These are phyloP conservation scores for Melaleuca alternifolia DNA, from an alignment of 345 rosid genomes.

Conservation along the genomic window DNA sequence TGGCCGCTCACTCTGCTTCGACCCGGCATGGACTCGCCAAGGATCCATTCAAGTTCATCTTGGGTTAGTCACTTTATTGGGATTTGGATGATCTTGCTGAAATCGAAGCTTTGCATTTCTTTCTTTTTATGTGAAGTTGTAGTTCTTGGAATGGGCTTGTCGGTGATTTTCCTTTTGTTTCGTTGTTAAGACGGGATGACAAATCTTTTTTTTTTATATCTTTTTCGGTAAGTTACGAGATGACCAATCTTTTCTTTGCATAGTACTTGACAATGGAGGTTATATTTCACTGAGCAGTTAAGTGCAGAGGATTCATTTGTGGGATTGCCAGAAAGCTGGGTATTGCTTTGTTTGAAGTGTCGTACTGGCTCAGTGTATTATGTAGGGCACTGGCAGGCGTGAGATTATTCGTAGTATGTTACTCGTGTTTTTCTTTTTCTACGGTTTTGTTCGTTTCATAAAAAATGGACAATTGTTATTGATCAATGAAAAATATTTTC, in stretches of 20 bases:
- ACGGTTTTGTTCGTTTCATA: too few relatives aligned
- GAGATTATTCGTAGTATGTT: not conserved
- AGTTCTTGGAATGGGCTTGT: not conserved
- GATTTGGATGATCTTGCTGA: not conserved
- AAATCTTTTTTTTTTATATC: not conserved
- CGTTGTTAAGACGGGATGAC: not conserved
- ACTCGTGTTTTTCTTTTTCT: not conserved
- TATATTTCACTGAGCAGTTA: not conserved
- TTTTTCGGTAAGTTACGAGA: too few relatives aligned
- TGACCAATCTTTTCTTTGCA: not conserved
- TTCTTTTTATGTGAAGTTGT: not conserved
- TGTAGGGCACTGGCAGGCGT: not conserved
- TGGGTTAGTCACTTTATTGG: slow-evolving; percentile 32
- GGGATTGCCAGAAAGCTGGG: not conserved
- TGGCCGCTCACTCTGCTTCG: not conserved
- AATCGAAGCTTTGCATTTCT: not conserved
- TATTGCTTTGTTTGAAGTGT: not conserved
- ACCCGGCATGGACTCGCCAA: not conserved
- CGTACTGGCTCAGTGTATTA: not conserved
- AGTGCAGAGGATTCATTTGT: not conserved
- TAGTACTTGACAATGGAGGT: not conserved
- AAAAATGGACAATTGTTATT: too few relatives aligned
- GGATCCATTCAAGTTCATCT: slow-evolving; percentile 44
- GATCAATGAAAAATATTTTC: too few relatives aligned
- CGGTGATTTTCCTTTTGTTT: not conserved